Evolutionary conservation across 2,329 filamentous ascomycete genomes (phyloP).

Genomic region (Claviceps digitariae): DNA sequence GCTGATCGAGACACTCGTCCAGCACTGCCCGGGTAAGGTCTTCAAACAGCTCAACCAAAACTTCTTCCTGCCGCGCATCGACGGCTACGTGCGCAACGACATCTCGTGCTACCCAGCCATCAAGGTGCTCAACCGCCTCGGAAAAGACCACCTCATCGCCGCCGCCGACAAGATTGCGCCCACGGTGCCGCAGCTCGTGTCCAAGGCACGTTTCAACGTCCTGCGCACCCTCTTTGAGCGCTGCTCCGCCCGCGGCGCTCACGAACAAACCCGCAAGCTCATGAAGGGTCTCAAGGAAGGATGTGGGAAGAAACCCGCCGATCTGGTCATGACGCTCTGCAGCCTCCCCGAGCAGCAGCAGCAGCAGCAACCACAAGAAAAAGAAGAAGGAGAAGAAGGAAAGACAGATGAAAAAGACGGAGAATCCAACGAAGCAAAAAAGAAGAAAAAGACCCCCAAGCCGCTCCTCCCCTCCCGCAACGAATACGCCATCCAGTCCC

Average conservation of each 20-base stretch:
- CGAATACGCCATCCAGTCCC: constrained; percentile 41
- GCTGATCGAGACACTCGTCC: constrained; percentile 74
- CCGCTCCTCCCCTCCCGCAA: constrained; percentile 31
- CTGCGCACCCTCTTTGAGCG: constrained; percentile 74
- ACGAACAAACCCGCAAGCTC: constrained; percentile 34
- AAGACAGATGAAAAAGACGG: no score
- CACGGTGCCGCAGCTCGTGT: constrained; percentile 58
- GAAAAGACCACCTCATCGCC: constrained; percentile 70
- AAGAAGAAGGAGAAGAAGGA: background rate
- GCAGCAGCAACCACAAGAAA: constrained; percentile 13
- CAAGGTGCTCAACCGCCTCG: constrained; percentile 66
- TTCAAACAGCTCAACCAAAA: constrained; percentile 81
- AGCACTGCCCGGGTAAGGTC: constrained; percentile 67
- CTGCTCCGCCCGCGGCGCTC: constrained; percentile 54
- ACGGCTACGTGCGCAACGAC: constrained; percentile 74
- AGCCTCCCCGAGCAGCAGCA: constrained; percentile 19
- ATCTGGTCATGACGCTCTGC: constrained; percentile 37
- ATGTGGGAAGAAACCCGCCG: constrained; percentile 32
- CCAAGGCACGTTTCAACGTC: constrained; percentile 63
- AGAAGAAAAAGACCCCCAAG: constrained; percentile 15
- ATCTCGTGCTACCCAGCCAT: constrained; percentile 81
- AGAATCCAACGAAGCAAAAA: constrained; percentile 18
- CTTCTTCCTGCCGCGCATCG: constrained; percentile 67
- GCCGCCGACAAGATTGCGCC: constrained; percentile 60
- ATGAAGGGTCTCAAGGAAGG: constrained; percentile 34